Percentiles rank a stretch among this genome's conserved stretches.
phyloP scores from a whole-genome alignment of 768 basidiomycete genomes.

The Chiua virens region DNA sequence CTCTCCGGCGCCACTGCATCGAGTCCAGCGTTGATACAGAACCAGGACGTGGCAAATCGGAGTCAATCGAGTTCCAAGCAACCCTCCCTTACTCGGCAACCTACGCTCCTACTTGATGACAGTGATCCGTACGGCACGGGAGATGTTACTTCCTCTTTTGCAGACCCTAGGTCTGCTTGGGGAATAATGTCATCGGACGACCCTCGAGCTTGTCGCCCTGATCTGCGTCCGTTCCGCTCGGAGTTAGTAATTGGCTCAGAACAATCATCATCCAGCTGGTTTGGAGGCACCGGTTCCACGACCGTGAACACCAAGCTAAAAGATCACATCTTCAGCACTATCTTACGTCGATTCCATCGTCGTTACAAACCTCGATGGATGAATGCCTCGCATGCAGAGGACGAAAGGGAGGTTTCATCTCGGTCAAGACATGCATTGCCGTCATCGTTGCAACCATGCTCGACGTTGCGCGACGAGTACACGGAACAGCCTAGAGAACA shows the following conservation, averaged over 20 bases:
- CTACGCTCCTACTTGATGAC: conserved; percentile 37
- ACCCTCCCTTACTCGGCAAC: conserved; percentile 44
- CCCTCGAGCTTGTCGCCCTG: conserved; percentile 27
- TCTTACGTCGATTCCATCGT: conserved; percentile 72
- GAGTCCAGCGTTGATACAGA: conserved; percentile 61
- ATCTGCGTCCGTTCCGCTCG: conserved; percentile 41
- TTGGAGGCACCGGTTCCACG: conserved; percentile 90
- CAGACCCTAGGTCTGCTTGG: conserved; percentile 20
- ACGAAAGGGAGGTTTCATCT: conserved; percentile 53
- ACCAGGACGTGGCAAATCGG: conserved; percentile 22
- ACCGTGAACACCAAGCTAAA: conserved; percentile 92
- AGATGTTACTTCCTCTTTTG: conserved; percentile 31
- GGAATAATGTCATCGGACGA: conserved; percentile 24
- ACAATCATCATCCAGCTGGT: conserved; percentile 50
- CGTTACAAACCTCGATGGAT: conserved; percentile 36
- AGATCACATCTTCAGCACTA: conserved; percentile 92
- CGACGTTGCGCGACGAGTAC: conserved; percentile 16
- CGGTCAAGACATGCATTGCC: conserved; percentile 35
- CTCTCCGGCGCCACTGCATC: conserved; percentile 60
- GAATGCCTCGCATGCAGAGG: conserved; percentile 47
- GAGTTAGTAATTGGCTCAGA: conserved; percentile 35
- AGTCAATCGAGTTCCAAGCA: conserved; percentile 25
- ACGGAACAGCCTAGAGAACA: conserved; percentile 41
- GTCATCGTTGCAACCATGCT: conserved; percentile 8
- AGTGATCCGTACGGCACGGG: conserved; percentile 48